A percentile compares a stretch with the other conserved stretches of the same genome.
Evolutionary conservation across 2,329 filamentous ascomycete genomes (phyloP).

Genomic region (Verticillium klebahnii): DNA sequence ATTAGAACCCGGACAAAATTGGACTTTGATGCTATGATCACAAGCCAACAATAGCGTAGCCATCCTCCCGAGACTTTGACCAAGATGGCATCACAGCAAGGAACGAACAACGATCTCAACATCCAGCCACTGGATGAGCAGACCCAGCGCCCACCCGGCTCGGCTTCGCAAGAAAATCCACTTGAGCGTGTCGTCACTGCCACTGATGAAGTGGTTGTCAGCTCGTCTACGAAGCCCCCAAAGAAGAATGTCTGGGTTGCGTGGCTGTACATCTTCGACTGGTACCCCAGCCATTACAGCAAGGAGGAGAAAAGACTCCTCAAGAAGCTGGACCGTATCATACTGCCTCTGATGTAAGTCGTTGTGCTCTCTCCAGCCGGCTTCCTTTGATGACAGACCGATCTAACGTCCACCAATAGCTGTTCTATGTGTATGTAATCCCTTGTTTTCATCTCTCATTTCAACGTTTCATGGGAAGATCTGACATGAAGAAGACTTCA

Average conservation of each 20-base stretch:
- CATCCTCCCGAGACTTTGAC: not conserved
- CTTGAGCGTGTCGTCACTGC: slow-evolving; percentile 7
- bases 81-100: not conserved
- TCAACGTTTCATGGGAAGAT: not conserved
- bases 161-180: not conserved
- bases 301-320: slow-evolving; percentile 21
- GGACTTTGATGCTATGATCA: not conserved
- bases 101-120: not conserved
- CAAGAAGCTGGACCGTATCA: slow-evolving; percentile 22
- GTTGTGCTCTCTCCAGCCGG: not conserved
- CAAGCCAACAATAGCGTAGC: not conserved
- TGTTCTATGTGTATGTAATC: slow-evolving; percentile 1
- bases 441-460: not conserved
- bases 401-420: not conserved
- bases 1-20: not conserved
- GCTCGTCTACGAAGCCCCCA: slow-evolving; percentile 15
- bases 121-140: not conserved
- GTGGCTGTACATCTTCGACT: slow-evolving; percentile 23
- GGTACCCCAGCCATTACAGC: slow-evolving; percentile 25
- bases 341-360: slow-evolving; percentile 23
- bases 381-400: not conserved
- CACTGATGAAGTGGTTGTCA: slow-evolving; percentile 17
- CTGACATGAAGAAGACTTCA: slow-evolving; percentile 4
- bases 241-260: slow-evolving; percentile 15
- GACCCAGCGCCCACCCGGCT: not conserved